Evolutionary conservation across 768 basidiomycete genomes (phyloP).

Genomic region (Psilocybe cubensis): DNA sequence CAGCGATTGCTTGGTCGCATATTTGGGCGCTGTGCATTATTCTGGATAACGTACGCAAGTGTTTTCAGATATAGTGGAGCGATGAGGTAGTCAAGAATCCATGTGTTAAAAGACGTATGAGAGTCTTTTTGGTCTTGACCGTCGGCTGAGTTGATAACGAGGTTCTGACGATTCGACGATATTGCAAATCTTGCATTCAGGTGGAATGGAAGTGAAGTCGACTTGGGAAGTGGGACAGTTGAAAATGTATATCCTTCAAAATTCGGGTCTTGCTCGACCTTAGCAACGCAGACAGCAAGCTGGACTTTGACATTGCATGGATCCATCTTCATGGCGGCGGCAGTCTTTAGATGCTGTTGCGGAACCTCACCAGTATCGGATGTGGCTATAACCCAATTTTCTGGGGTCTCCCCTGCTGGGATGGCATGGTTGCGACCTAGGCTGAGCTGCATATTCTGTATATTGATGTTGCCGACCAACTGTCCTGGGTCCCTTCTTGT

Average conservation of each 20-base stretch:
- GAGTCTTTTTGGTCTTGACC: slow-evolving; percentile 11
- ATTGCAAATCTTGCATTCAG: slow-evolving; percentile 48
- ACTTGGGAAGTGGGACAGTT: slow-evolving; percentile 42
- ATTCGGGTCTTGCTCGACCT: background rate
- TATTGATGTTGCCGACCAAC: background rate
- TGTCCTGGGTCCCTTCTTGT: background rate
- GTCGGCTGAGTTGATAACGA: slow-evolving; percentile 41
- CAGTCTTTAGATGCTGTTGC: slow-evolving; percentile 5
- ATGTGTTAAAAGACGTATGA: slow-evolving; percentile 42
- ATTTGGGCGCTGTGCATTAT: no score
- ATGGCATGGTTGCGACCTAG: background rate
- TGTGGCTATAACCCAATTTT: slow-evolving; percentile 17
- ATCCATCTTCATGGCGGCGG: slow-evolving; percentile 11
- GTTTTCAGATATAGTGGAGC: slow-evolving; percentile 41
- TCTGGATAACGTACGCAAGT: slow-evolving; percentile 27
- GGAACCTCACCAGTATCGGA: slow-evolving; percentile 8
- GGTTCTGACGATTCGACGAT: slow-evolving; percentile 43
- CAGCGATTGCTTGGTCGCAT: background rate
- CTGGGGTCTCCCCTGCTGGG: background rate
- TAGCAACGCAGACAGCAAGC: slow-evolving; percentile 9
- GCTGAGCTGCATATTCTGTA: background rate
- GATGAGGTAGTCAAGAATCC: slow-evolving; percentile 39
- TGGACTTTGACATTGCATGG: slow-evolving; percentile 9
- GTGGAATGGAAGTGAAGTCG: slow-evolving; percentile 45
- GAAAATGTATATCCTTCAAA: slow-evolving; percentile 37